These are phyloP conservation scores for Barnettozyma populi DNA, from an alignment of 805 yeast species.

Conservation along the genomic window DNA sequence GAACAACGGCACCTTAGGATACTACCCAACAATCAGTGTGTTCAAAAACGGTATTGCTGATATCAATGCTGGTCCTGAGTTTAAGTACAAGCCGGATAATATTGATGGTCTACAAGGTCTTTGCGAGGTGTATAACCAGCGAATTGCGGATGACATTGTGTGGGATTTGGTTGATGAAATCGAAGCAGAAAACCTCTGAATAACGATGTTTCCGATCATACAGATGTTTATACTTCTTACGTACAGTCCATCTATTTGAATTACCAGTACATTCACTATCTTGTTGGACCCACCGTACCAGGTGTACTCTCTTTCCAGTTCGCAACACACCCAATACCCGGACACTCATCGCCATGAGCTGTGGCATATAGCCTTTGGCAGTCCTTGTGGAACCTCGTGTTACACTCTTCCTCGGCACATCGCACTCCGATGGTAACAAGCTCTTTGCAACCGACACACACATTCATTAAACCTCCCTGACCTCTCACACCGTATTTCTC, in stretches of 20 bases:
- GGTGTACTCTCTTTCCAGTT: constrained; percentile 14
- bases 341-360: constrained; percentile 30
- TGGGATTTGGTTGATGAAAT: constrained; percentile 86
- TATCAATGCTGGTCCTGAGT: constrained; percentile 63
- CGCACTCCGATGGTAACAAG: constrained; percentile 48
- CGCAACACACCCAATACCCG: constrained; percentile 25
- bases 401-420: constrained; percentile 32
- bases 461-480: constrained; percentile 32
- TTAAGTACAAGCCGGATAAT: constrained; percentile 40
- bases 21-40: constrained; percentile 85
- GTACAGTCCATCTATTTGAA: too few species aligned
- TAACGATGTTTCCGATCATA: too few species aligned
- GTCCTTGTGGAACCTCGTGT: constrained; percentile 40
- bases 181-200: constrained; percentile 50
- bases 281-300: constrained; percentile 14
- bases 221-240: neutral
- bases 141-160: constrained; percentile 71
- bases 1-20: constrained; percentile 86
- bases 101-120: constrained; percentile 42
- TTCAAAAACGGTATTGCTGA: constrained; percentile 73
- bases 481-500: constrained; percentile 36
- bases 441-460: constrained; percentile 47
- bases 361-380: constrained; percentile 40
- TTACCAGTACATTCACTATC: neutral
- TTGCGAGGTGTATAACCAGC: constrained; percentile 57